phyloP scores from a whole-genome alignment of 129 eudicot genomes.

The Lactuca saligna region DNA sequence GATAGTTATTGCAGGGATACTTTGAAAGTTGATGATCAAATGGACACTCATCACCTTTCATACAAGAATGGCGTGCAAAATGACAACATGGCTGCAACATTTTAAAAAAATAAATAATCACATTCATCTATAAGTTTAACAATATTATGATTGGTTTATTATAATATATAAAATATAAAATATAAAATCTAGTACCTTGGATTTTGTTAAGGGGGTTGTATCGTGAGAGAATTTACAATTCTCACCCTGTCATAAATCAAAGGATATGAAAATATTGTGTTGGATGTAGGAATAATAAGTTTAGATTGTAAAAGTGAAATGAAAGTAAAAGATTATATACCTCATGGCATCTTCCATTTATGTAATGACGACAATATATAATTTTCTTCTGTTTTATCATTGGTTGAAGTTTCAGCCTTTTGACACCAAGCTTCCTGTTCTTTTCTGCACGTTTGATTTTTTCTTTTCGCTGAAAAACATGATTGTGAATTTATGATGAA shows the following conservation, averaged over 20 bases:
- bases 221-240: slow-evolving; percentile 91
- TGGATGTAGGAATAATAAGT: background rate
- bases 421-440: slow-evolving; percentile 62
- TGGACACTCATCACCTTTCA: slow-evolving; percentile 94
- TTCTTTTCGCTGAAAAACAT: slow-evolving; percentile 50
- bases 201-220: slow-evolving; percentile 78
- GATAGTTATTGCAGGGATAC: slow-evolving; percentile 64
- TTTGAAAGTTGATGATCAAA: slow-evolving; percentile 86
- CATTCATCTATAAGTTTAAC: background rate
- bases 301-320: background rate
- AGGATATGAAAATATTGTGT: background rate
- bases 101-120: slow-evolving; percentile 20
- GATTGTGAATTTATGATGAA: background rate
- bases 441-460: slow-evolving; percentile 64
- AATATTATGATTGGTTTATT: background rate
- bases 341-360: slow-evolving; percentile 88
- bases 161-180: slow-evolving; percentile 6
- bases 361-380: slow-evolving; percentile 66
- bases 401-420: slow-evolving; percentile 57
- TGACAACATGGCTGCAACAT: slow-evolving; percentile 72
- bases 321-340: slow-evolving; percentile 28
- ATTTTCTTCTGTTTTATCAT: slow-evolving; percentile 56
- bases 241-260: slow-evolving; percentile 65
- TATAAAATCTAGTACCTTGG: slow-evolving; percentile 46
- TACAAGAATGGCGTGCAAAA: slow-evolving; percentile 83